A percentile compares a stretch with the other conserved stretches of the same genome.
Conservation (phyloP, 805 yeast species). For the Pichia gijzeniarum region DNA sequence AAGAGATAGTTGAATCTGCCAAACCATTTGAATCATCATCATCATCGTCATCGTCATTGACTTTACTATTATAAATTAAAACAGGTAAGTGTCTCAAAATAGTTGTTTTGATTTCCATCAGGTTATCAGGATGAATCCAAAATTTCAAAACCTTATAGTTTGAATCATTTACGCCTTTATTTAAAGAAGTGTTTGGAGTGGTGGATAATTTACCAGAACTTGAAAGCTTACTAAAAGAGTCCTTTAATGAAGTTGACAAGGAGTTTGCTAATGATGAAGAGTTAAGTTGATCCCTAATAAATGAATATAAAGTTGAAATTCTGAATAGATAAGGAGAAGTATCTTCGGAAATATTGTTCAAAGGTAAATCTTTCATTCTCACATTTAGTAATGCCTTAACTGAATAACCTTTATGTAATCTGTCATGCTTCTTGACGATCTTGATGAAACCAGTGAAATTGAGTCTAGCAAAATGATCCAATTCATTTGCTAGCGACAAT, state of each 20-base stretch:
- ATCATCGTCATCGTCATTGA: slow-evolving; percentile 41
- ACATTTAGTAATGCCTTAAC: slow-evolving; percentile 87
- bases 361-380: slow-evolving; percentile 78
- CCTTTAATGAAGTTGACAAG: slow-evolving; percentile 35
- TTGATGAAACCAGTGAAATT: slow-evolving; percentile 94
- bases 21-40: slow-evolving; percentile 41
- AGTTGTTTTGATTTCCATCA: slow-evolving; percentile 97
- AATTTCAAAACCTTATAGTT: slow-evolving; percentile 67
- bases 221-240: slow-evolving; percentile 43
- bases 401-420: slow-evolving; percentile 80
- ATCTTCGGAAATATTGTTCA: slow-evolving; percentile 76
- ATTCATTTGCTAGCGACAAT: slow-evolving; percentile 69
- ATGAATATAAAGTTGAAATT: slow-evolving; percentile 72
- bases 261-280: slow-evolving; percentile 27
- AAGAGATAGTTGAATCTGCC: slow-evolving; percentile 77
- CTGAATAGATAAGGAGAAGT: slow-evolving; percentile 86
- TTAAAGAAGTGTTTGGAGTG: slow-evolving; percentile 27
- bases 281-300: slow-evolving; percentile 67
- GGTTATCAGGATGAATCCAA: slow-evolving; percentile 95
- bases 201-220: slow-evolving; percentile 31
- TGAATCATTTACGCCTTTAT: slow-evolving; percentile 14
- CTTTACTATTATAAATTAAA: slow-evolving; percentile 58
- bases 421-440: slow-evolving; percentile 93
- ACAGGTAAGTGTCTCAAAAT: slow-evolving; percentile 91
- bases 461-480: slow-evolving; percentile 84